Conservation (phyloP, 176 grass and related monocot species). For the Oryza meridionalis region DNA sequence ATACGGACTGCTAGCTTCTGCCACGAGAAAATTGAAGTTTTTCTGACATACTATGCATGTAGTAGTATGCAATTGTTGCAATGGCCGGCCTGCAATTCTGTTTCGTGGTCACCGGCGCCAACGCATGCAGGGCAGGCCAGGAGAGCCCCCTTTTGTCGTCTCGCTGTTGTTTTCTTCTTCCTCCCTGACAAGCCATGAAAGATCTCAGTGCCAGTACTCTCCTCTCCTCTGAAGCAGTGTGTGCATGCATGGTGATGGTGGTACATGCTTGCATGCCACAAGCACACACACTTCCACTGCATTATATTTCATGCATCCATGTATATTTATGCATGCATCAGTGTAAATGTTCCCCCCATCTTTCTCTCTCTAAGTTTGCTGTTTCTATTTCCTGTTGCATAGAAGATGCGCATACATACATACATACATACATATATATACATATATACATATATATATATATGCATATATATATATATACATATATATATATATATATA, state of each 20-base stretch:
- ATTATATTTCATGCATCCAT: constrained; percentile 5
- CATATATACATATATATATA: no score
- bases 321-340: not conserved
- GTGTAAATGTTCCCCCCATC: not conserved
- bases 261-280: not conserved
- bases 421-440: no score
- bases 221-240: not conserved
- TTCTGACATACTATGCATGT: constrained; percentile 43
- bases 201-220: constrained; percentile 30
- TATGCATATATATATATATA: no score
- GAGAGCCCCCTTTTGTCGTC: constrained; percentile 47
- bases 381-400: no score
- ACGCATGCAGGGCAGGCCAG: not conserved
- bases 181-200: constrained; percentile 43
- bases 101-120: constrained; percentile 39
- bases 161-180: constrained; percentile 52
- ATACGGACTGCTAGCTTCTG: not conserved
- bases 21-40: constrained; percentile 50
- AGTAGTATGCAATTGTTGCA: constrained; percentile 18
- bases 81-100: constrained; percentile 46
- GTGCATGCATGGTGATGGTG: no score
- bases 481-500: no score
- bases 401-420: no score
- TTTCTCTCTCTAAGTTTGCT: not conserved
- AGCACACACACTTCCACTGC: not conserved